These are phyloP conservation scores for Medicago lupulina DNA, from an alignment of 306 rosid genomes.

Conservation along the genomic window DNA sequence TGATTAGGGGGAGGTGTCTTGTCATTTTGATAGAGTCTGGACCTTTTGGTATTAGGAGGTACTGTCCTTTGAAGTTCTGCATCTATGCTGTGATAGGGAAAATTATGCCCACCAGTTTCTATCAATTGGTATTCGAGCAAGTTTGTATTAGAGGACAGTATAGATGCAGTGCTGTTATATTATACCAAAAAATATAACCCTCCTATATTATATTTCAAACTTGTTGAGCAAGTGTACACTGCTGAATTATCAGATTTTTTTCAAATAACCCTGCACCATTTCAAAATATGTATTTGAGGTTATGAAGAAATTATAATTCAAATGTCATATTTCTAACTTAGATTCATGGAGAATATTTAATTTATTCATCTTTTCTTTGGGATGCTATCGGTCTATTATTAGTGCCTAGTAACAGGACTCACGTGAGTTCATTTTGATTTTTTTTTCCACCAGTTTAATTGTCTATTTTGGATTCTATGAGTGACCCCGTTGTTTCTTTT, in stretches of 20 bases:
- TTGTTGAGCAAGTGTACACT: no score
- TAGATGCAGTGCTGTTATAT: no score
- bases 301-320: neutral
- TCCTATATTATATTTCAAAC: no score
- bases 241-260: neutral
- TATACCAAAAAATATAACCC: no score
- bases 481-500: constrained; percentile 37
- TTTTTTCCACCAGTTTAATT: neutral
- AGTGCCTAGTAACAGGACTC: neutral
- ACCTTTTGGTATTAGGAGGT: neutral
- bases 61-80: neutral
- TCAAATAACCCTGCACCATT: neutral
- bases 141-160: no score
- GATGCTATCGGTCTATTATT: neutral
- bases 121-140: neutral
- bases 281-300: neutral
- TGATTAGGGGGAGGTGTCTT: neutral
- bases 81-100: neutral
- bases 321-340: neutral
- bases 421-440: constrained; percentile 22
- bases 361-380: neutral
- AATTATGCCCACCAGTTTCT: neutral
- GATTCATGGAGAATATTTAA: neutral
- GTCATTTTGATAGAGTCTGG: neutral
- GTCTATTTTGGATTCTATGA: constrained; percentile 16